Evolutionary conservation across 2,329 filamentous ascomycete species (phyloP), one percentile per base, ranked within the genome.

Genomic region (Trichoderma arundinaceum): DNA sequence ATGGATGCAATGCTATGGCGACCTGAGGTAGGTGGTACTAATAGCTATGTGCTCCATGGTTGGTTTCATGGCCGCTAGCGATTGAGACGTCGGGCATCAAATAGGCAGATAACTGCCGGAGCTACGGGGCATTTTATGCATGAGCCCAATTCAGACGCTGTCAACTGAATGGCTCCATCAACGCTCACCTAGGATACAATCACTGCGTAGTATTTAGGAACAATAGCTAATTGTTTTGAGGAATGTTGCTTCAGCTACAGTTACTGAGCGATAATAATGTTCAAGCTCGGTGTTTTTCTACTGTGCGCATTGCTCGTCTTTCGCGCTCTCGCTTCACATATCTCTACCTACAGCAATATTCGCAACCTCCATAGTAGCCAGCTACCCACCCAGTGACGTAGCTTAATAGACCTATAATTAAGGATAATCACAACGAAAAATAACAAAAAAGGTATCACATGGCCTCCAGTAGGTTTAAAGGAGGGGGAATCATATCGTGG

Each of bases 401-500:
- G 22, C 22, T 28, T 28, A 1, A 4, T 10, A 32, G 48, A 28
- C 48, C 12, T n/a, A 33, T 32, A 28, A 32, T 32, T 33, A 51
- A 32, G 7, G 32, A 32, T 51, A n/a, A 28, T 17, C 32, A 17
- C n/a, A 53, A 19, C 3, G 33, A 28, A 33, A 10, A 51, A 32
- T n/a, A 39, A 61, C 22, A 44, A 33, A 57, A 52, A 28, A 57
- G 44, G 51, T 35, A 49, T 66, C 52, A 60, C 48, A 49, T 33
- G 35, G 46, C 49, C 48, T 60, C 32, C 41, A 56, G 43, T 10
- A 53, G 13, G n/a, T n/a, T 38, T n/a, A 56, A 35, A 46, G 10
- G 15, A 19, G 60, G 61, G 48, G 61, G 51, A 49, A 57, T 56
- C 61, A 64, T 49, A 44, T 53, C 41, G 61, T 41, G 9, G 43